A percentile compares a stretch with the other conserved stretches of the same genome.
phyloP scores from a whole-genome alignment of 306 rosid genomes.

The Castanospermum australe region DNA sequence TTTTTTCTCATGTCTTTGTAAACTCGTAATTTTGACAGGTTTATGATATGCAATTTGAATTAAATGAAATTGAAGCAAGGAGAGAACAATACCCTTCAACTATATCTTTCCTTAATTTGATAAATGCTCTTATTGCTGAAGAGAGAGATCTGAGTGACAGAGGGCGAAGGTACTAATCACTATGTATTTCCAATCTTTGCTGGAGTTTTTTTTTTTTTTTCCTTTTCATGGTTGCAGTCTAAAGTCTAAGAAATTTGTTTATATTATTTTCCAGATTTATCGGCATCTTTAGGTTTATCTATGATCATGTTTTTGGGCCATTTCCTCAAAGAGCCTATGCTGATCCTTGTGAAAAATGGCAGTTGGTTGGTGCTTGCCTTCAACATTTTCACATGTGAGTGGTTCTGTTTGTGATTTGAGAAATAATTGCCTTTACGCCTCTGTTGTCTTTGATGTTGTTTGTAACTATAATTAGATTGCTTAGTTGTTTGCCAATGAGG shows the following conservation, averaged over 20 bases:
- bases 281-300: slow-evolving; percentile 90
- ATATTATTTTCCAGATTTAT: slow-evolving; percentile 65
- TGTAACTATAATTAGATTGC: not conserved
- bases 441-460: not conserved
- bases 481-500: too few relatives aligned
- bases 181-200: slow-evolving; percentile 9
- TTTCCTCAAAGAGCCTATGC: slow-evolving; percentile 96
- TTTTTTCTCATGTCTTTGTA: slow-evolving; percentile 14
- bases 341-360: slow-evolving; percentile 92
- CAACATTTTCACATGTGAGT: slow-evolving; percentile 90
- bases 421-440: slow-evolving; percentile 14
- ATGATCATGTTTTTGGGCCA: slow-evolving; percentile 97
- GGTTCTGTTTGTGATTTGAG: slow-evolving; percentile 16
- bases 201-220: not conserved
- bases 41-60: slow-evolving; percentile 96
- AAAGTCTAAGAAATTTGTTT: not conserved
- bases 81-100: slow-evolving; percentile 96
- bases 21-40: slow-evolving; percentile 56
- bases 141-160: slow-evolving; percentile 87
- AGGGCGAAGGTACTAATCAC: slow-evolving; percentile 73
- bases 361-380: slow-evolving; percentile 88
- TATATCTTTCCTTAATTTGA: slow-evolving; percentile 84
- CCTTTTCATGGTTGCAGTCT: slow-evolving; percentile 6
- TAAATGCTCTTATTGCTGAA: slow-evolving; percentile 92
- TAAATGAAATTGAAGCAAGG: slow-evolving; percentile 95